Conservation (phyloP, 176 grass and related monocot species). For the Alloteropsis semialata region DNA sequence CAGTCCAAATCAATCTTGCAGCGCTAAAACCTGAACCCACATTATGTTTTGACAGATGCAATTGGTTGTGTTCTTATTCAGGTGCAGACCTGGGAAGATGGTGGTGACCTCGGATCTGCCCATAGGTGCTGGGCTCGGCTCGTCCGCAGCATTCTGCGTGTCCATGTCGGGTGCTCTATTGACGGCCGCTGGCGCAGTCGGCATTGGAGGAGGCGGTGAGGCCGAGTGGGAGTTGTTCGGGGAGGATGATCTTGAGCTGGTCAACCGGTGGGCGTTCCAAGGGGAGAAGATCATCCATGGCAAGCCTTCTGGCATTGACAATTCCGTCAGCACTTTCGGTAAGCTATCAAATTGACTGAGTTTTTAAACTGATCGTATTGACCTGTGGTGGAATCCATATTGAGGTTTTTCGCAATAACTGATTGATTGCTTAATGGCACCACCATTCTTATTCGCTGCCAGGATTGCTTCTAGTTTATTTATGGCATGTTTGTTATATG, state of each 20-base stretch:
- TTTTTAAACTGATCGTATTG: background rate
- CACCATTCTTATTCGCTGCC: background rate
- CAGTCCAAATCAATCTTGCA: background rate
- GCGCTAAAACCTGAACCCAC: no score
- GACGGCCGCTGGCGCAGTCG: slow-evolving; percentile 24
- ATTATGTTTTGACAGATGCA: background rate
- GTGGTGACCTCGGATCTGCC: slow-evolving; percentile 71
- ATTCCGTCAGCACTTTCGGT: slow-evolving; percentile 82
- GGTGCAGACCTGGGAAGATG: slow-evolving; percentile 60
- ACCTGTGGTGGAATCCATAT: background rate
- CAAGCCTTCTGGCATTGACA: slow-evolving; percentile 94
- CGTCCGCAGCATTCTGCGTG: slow-evolving; percentile 73
- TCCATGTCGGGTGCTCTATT: slow-evolving; percentile 63
- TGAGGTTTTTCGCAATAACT: background rate
- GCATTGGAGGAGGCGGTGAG: background rate
- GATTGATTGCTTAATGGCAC: background rate
- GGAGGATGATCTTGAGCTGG: slow-evolving; percentile 57
- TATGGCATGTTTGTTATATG: background rate
- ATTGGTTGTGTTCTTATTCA: slow-evolving; percentile 10
- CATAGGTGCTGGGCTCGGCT: slow-evolving; percentile 68
- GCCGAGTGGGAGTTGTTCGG: slow-evolving; percentile 39
- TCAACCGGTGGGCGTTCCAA: slow-evolving; percentile 82
- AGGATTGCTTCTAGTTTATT: background rate
- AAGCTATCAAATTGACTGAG: background rate
- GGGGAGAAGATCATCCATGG: slow-evolving; percentile 92